Conservation (phyloP, 208 protist species). For the Trypanosoma avium region DNA sequence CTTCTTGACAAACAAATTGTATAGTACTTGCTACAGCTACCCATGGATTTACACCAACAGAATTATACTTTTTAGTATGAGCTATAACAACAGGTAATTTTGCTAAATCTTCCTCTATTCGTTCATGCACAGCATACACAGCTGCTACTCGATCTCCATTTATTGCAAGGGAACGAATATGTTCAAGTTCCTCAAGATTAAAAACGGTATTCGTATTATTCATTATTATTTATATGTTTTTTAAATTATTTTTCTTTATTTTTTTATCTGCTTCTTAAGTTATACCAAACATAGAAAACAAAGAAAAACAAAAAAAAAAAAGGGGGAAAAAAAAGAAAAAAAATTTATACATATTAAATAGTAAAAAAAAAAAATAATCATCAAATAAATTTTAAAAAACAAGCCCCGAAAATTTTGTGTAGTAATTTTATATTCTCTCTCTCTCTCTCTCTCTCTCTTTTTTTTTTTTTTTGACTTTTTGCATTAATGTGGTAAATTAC, state of each 20-base stretch:
- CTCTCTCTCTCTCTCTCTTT: slow-evolving; percentile 12
- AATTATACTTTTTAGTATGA: slow-evolving; percentile 25
- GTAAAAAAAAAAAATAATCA: background rate
- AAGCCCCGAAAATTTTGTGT: slow-evolving; percentile 14
- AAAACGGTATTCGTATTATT: background rate
- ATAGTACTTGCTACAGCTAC: slow-evolving; percentile 28
- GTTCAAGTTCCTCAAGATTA: background rate
- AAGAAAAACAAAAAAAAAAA: slow-evolving; percentile 5
- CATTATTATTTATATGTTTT: no score
- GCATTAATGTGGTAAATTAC: no score
- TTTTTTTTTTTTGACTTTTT: no score
- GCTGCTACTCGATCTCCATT: slow-evolving; percentile 14
- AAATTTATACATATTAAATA: background rate
- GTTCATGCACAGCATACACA: slow-evolving; percentile 24
- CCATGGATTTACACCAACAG: slow-evolving; percentile 36
- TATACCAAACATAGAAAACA: background rate
- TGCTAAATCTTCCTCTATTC: slow-evolving; percentile 27
- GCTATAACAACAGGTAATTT: slow-evolving; percentile 22
- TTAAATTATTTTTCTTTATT: slow-evolving; percentile 7
- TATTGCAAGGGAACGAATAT: slow-evolving; percentile 18
- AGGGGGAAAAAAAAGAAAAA: background rate
- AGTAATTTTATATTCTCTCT: background rate
- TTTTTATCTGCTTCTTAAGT: background rate
- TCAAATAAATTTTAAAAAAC: slow-evolving; percentile 8
- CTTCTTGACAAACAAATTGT: slow-evolving; percentile 26